Evolutionary conservation across 139 green algal genomes (phyloP).

Genomic region (Auxenochlorella pyrenoidosa): DNA sequence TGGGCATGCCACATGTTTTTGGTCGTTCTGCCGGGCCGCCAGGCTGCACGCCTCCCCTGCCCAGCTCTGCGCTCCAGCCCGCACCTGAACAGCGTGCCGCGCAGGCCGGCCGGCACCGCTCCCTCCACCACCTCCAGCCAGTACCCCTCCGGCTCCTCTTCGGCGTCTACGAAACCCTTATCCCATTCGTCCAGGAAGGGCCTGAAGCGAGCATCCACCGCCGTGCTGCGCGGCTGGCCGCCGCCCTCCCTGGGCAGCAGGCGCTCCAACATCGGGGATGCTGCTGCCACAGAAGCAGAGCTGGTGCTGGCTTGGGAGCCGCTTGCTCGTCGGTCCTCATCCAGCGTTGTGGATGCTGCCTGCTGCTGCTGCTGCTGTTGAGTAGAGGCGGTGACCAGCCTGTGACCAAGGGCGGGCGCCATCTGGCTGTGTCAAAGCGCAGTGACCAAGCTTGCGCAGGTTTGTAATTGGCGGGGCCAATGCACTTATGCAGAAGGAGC

Average conservation of each 20-base stretch:
- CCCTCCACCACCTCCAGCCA: conserved; percentile 46
- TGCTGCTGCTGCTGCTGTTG: not conserved
- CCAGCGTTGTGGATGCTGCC: not conserved
- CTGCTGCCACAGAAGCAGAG: not conserved
- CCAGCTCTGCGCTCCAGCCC: not conserved
- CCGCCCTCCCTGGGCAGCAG: not conserved
- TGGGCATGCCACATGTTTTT: no score
- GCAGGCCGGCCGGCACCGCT: conserved; percentile 33
- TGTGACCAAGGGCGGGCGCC: not conserved
- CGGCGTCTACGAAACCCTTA: conserved; percentile 30
- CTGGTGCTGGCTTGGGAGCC: not conserved
- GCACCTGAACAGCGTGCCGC: conserved; percentile 56
- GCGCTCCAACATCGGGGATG: not conserved
- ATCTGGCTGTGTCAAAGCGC: no score
- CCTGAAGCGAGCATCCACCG: not conserved
- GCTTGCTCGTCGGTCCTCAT: not conserved
- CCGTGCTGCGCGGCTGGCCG: not conserved
- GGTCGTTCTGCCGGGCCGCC: no score
- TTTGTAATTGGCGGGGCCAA: no score
- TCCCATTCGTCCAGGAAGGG: conserved; percentile 47
- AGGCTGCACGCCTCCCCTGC: not conserved
- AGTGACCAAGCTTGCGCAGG: no score
- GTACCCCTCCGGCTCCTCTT: conserved; percentile 43
- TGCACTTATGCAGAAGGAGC: no score
- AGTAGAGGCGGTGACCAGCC: not conserved